phyloP scores from a whole-genome alignment of 257 asterid species.

The Cynanchum wilfordii region DNA sequence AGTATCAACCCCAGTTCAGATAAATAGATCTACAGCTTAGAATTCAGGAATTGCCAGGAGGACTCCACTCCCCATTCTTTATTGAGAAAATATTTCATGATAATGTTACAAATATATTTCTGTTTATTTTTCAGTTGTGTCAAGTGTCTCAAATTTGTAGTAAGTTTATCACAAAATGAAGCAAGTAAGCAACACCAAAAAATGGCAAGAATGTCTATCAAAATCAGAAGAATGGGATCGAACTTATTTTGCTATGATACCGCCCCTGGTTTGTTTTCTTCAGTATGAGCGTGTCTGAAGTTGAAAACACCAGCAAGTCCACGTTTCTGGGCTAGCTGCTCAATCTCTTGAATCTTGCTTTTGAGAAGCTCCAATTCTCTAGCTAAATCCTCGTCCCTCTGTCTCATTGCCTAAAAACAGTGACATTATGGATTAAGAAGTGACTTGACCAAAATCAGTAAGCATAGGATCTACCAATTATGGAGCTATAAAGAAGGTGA shows the following conservation, averaged over 20 bases:
- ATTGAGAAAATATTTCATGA: neutral
- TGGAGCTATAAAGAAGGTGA: constrained; percentile 2
- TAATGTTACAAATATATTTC: neutral
- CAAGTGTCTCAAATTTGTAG: neutral
- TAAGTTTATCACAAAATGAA: neutral
- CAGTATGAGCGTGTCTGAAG: constrained; percentile 22
- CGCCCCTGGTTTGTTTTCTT: constrained; percentile 20
- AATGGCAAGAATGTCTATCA: neutral
- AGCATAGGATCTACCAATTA: neutral
- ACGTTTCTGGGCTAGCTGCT: constrained; percentile 34
- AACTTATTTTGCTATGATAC: constrained; percentile 1
- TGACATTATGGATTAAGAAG: constrained; percentile 1
- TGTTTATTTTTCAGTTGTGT: neutral
- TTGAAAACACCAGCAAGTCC: constrained; percentile 42
- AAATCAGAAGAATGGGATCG: constrained; percentile 18
- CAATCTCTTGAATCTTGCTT: constrained; percentile 36
- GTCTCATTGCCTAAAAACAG: constrained; percentile 32
- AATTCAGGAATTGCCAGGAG: neutral
- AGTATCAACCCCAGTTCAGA: neutral
- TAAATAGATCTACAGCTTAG: neutral
- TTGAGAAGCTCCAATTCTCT: constrained; percentile 32
- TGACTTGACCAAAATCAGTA: neutral
- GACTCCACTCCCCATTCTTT: neutral
- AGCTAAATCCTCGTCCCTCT: constrained; percentile 34
- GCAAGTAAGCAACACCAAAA: neutral